phyloP scores from a whole-genome alignment of 2,329 filamentous ascomycete species.

The Claviceps monticola region DNA sequence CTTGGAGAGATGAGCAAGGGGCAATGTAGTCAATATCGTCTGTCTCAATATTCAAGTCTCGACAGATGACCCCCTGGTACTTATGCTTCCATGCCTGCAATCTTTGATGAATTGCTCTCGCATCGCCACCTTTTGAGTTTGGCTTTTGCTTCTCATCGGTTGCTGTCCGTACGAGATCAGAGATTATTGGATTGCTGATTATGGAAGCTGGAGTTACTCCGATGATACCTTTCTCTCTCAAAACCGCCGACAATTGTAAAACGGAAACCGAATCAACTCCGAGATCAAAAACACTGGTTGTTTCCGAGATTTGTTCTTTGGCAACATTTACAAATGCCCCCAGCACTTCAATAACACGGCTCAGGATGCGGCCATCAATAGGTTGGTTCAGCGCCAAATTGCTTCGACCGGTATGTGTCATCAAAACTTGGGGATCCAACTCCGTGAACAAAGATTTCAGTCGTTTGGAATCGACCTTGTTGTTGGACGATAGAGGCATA shows the following conservation, averaged over 20 bases:
- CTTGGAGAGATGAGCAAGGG: constrained; percentile 75
- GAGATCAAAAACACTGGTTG: constrained; percentile 66
- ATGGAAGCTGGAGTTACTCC: constrained; percentile 51
- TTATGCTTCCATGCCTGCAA: constrained; percentile 52
- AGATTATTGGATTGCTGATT: constrained; percentile 45
- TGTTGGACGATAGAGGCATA: constrained; percentile 75
- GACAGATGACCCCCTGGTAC: constrained; percentile 38
- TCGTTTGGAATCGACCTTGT: constrained; percentile 68
- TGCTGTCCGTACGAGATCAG: constrained; percentile 30
- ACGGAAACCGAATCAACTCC: constrained; percentile 82
- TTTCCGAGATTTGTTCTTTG: constrained; percentile 29
- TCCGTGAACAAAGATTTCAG: constrained; percentile 52
- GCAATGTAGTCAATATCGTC: constrained; percentile 56
- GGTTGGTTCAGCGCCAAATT: constrained; percentile 12
- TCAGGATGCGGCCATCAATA: constrained; percentile 24
- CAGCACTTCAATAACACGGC: constrained; percentile 39
- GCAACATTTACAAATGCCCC: constrained; percentile 35
- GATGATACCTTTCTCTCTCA: constrained; percentile 49
- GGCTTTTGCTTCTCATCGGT: not conserved
- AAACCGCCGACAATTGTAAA: constrained; percentile 49
- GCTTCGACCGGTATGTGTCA: constrained; percentile 32
- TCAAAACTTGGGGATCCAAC: constrained; percentile 46
- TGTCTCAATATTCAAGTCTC: constrained; percentile 34
- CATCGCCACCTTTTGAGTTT: constrained; percentile 9
- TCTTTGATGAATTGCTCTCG: constrained; percentile 40